These are phyloP conservation scores for Kwoniella sp. DNA, from an alignment of 768 basidiomycete genomes.

Conservation along the genomic window DNA sequence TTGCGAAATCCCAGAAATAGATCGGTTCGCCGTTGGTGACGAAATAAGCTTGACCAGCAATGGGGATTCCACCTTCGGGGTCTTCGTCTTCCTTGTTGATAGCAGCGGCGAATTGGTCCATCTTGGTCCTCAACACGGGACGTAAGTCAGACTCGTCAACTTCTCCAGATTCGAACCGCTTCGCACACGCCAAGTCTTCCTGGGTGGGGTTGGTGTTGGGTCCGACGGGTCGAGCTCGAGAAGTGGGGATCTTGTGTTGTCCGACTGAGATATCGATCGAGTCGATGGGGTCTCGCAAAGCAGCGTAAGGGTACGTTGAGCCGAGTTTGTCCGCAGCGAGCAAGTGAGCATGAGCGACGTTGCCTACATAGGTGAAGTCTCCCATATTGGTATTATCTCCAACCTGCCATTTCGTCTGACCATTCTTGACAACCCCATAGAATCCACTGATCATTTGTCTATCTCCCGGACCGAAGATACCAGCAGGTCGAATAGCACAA, in stretches of 20 bases:
- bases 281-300: constrained; percentile 62
- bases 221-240: constrained; percentile 76
- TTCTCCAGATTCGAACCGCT: constrained; percentile 56
- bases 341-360: constrained; percentile 90
- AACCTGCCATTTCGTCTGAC: constrained; percentile 88
- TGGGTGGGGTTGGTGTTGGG: constrained; percentile 69
- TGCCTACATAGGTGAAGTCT: constrained; percentile 96
- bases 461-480: constrained; percentile 96
- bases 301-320: constrained; percentile 59
- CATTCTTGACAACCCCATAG: constrained; percentile 72
- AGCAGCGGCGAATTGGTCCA: constrained; percentile 70
- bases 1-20: constrained; percentile 93
- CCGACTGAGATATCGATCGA: constrained; percentile 69
- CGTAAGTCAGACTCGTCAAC: constrained; percentile 56
- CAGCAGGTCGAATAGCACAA: constrained; percentile 85
- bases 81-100: constrained; percentile 50
- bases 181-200: constrained; percentile 63
- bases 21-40: constrained; percentile 95
- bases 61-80: constrained; percentile 60
- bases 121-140: constrained; percentile 72
- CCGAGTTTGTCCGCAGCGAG: constrained; percentile 85
- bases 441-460: constrained; percentile 81
- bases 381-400: constrained; percentile 90
- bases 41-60: constrained; percentile 92
- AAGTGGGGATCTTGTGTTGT: constrained; percentile 72